These are phyloP conservation scores for Xylona heveae DNA, from an alignment of 495 filamentous ascomycete genomes.

Conservation along the genomic window DNA sequence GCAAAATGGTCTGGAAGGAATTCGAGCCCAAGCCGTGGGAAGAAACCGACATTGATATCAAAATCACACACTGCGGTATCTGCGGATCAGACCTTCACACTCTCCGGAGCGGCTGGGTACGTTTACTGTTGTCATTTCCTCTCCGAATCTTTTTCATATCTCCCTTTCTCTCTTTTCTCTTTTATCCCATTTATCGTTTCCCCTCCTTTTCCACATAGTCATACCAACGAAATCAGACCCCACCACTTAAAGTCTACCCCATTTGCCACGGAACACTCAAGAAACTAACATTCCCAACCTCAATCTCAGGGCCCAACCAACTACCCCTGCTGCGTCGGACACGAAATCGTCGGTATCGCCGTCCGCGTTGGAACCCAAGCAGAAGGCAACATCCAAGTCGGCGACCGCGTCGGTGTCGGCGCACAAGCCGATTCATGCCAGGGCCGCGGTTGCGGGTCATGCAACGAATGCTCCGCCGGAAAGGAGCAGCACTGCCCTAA, in stretches of 20 bases:
- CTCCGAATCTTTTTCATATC: too few species aligned
- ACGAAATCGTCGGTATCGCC: slow-evolving; percentile 67
- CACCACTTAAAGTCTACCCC: neutral
- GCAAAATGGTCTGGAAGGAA: slow-evolving; percentile 47
- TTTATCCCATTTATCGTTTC: neutral
- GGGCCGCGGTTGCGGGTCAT: slow-evolving; percentile 39
- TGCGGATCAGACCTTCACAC: slow-evolving; percentile 66
- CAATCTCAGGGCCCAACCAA: slow-evolving; percentile 28
- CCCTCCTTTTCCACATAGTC: neutral
- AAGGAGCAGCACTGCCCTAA: slow-evolving; percentile 45
- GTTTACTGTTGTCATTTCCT: too few species aligned
- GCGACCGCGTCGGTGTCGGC: slow-evolving; percentile 73
- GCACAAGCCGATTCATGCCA: slow-evolving; percentile 56
- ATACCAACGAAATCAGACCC: neutral
- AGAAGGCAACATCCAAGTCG: slow-evolving; percentile 39
- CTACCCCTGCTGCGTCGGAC: slow-evolving; percentile 59
- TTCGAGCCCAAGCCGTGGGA: slow-evolving; percentile 64
- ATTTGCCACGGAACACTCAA: neutral
- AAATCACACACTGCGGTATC: slow-evolving; percentile 66
- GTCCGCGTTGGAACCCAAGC: slow-evolving; percentile 45
- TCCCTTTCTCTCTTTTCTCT: neutral
- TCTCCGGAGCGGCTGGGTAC: slow-evolving; percentile 46
- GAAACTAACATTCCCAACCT: too few species aligned
- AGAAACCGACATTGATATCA: slow-evolving; percentile 57
- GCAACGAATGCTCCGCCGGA: slow-evolving; percentile 39